phyloP scores from a whole-genome alignment of 371 early-diverging fungal genomes.

The Massospora cicadina region DNA sequence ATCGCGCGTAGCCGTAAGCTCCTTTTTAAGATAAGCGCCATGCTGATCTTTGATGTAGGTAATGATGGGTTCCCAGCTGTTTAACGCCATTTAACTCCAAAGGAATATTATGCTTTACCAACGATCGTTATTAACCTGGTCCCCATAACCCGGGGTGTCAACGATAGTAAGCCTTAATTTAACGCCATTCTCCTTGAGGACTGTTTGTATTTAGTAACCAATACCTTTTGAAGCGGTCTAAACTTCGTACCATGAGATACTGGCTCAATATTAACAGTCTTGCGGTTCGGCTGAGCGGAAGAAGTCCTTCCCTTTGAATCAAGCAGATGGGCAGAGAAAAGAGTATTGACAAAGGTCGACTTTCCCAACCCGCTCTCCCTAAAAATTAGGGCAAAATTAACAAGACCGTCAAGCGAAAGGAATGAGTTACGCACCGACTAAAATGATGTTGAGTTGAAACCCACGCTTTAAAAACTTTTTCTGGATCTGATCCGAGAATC shows the following conservation, averaged over 20 bases:
- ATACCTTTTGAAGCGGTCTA: neutral
- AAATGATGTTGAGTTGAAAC: slow-evolving; percentile 87
- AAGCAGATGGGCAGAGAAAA: slow-evolving; percentile 68
- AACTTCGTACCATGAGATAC: slow-evolving; percentile 41
- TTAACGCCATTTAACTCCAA: neutral
- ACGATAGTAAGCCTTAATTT: slow-evolving; percentile 67
- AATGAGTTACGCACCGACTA: slow-evolving; percentile 45
- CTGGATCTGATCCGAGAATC: slow-evolving; percentile 82
- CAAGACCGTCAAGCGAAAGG: neutral
- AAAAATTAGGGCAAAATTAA: slow-evolving; percentile 14
- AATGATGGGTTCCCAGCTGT: slow-evolving; percentile 72
- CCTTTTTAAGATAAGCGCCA: slow-evolving; percentile 71
- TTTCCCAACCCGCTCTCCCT: slow-evolving; percentile 97
- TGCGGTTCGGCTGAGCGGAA: slow-evolving; percentile 52
- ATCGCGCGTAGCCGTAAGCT: slow-evolving; percentile 65
- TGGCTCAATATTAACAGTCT: slow-evolving; percentile 70
- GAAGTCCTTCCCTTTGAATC: slow-evolving; percentile 62
- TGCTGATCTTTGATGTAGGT: slow-evolving; percentile 88
- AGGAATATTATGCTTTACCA: slow-evolving; percentile 25
- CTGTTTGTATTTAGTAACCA: slow-evolving; percentile 18
- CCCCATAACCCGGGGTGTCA: slow-evolving; percentile 63
- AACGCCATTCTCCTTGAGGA: slow-evolving; percentile 70
- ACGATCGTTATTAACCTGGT: slow-evolving; percentile 75
- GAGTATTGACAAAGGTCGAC: slow-evolving; percentile 94
- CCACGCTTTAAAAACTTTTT: slow-evolving; percentile 83